Base-by-base conservation (phyloP, 2,329 filamentous ascomycete species). In the Cladophialophora carrionii region DNA sequence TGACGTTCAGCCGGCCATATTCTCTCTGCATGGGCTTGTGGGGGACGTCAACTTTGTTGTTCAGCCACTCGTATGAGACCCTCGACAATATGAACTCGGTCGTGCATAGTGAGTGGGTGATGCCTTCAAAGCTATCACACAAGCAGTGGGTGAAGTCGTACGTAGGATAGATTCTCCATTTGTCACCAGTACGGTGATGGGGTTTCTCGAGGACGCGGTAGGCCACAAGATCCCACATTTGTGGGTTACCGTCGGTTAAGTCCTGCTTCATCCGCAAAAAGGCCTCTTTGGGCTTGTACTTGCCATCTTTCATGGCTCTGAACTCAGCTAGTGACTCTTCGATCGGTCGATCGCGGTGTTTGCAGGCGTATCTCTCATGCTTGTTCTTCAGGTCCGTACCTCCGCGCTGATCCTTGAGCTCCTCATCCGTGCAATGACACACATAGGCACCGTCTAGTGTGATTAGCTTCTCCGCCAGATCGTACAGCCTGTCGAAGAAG, bases 11-110 rank as follows among this genome's bases (percentile, higher is more conserved):
- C 67, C 90, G 86, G 61, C 89, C 87, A 68, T 87, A 84, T 79
- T 96, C 93, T 76, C 94, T 84, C 83, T 98, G 94, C 91, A 96
- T 96, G 0, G 94, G 92, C 73, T 92, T 86, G 77, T 96, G 96
- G 17, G 66, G 68, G 63, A 96, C 88, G 41, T 88, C 91, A 14
- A 96, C 83, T 10, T 87, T 85, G 77, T 92, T 88, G 76, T 95
- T 91, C 37, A 98, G 82, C 87, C 87, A 98, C 74, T 98, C 93
- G 74, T 98, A 99, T 46, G 91, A 95, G 54, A 90, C 88, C 65
- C 94, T 83, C 22, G 90, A 90, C 58, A 91, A 86, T 70, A 93
- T 87, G 73, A 98, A 97, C 76, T 98, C 95, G 1, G 90, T 94
- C 0, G 95, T 98, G 76, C 94, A 98, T 22, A 98, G 82, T 14